Base-by-base conservation (phyloP, 352 stramenopile genomes). In the Phytopythium sindhum region DNA sequence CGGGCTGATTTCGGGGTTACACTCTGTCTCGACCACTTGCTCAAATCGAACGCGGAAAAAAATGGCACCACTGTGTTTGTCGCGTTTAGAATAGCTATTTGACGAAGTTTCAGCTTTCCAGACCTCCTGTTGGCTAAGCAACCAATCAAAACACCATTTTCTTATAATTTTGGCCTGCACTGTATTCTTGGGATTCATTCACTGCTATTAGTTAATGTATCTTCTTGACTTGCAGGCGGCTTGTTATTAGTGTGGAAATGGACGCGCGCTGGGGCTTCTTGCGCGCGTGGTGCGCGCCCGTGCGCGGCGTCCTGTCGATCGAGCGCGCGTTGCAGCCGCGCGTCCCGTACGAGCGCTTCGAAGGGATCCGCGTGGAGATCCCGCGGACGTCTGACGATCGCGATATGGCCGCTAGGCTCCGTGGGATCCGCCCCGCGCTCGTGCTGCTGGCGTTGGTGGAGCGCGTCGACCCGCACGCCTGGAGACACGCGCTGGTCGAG, bases 401-500 rank as follows among this genome's bases (percentile, higher is more conserved):
- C 48, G 48, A 23, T 17, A 23, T 0, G n/a, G 21, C 23, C 53
- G 33, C 33, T 6, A 11, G 6, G 12, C n/a, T 60, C 11, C 54
- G 31, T 1, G n/a, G 14, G 15, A 17, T 33, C 7, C 35, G 37
- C 35, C 24, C 26, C 35, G 4, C 54, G 37, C 54, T 60, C n/a
- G 54, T 35, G 33, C 23, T 60, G 54, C 54, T 60, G 10, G 11
- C 33, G 35, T 4, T 60, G n/a, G 37, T 51, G n/a, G 54, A 37
- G n/a, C 54, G 24, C 54, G 37, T 35, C n/a, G 24, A 60, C 54
- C n/a, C 17, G 4, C 2, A 14, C 11, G 54, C 54, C 8, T 60
- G 54, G 54, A 14, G 23, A 21, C 37, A 26, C 54, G 35, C 19
- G 37, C 54, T 60, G 35, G 17, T 21, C 23, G 24, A 60, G 12